These are phyloP conservation scores for Phytophthora uliginosa DNA, from an alignment of 352 stramenopile genomes.

Conservation along the genomic window DNA sequence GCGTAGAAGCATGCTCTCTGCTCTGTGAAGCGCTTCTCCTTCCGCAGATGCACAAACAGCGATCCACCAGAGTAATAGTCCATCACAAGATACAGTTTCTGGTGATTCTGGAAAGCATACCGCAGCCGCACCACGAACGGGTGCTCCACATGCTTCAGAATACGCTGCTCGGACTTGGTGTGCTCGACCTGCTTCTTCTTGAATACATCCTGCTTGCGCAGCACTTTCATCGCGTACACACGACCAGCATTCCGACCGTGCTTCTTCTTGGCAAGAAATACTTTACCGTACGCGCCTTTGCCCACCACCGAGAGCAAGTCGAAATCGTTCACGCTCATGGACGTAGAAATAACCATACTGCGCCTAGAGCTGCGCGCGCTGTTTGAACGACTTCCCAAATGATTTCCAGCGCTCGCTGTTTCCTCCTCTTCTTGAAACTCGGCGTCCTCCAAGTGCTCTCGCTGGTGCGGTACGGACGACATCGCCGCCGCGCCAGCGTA, in stretches of 20 bases:
- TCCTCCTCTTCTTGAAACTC: constrained; percentile 72
- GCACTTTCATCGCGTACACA: constrained; percentile 93
- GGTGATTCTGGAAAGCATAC: constrained; percentile 91
- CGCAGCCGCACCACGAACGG: constrained; percentile 90
- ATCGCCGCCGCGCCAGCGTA: constrained; percentile 69
- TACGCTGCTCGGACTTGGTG: constrained; percentile 91
- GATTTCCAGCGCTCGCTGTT: constrained; percentile 5
- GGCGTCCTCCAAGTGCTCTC: constrained; percentile 78
- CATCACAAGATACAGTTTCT: constrained; percentile 93
- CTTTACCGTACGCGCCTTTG: constrained; percentile 90
- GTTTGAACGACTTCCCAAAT: constrained; percentile 43
- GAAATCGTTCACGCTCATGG: constrained; percentile 90
- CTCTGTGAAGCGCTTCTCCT: constrained; percentile 78
- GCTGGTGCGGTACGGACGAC: constrained; percentile 58
- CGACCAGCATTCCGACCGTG: constrained; percentile 68
- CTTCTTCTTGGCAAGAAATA: constrained; percentile 89
- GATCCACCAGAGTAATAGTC: constrained; percentile 91
- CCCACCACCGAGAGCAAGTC: constrained; percentile 87
- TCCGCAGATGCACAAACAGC: constrained; percentile 88
- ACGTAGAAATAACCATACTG: constrained; percentile 85
- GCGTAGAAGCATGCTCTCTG: constrained; percentile 86
- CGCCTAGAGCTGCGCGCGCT: constrained; percentile 57
- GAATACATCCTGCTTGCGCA: constrained; percentile 89
- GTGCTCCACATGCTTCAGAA: constrained; percentile 90
- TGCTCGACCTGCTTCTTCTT: constrained; percentile 90